Base-by-base conservation (phyloP, 495 filamentous ascomycete species). In the Viridothelium virens region DNA sequence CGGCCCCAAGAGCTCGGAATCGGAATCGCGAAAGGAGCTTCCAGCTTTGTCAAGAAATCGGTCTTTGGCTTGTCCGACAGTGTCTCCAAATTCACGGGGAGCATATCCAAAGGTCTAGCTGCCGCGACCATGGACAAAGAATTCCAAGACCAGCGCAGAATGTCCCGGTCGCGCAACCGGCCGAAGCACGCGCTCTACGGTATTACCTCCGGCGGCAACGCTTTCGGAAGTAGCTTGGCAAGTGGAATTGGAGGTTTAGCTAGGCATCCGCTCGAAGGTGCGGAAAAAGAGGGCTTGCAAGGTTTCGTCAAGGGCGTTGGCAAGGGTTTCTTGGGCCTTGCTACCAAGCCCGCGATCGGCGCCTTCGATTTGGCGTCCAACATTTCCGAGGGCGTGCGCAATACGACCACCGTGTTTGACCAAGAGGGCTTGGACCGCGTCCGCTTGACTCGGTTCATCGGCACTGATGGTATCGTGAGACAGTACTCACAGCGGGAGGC, bases 221-320 rank as follows among this genome's bases (percentile, higher is more conserved):
- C 92, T 16, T 93, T 98, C 69, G 90, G 92, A 63, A 92, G 82
- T 59, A 95, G 90, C 64, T 76, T 97, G n/a, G 93, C 92, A 0
- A 92, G 89, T 68, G 94, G 94, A 61, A 89, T 98, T 46, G 93
- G 91, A 53, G 94, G 94, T 16, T 83, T 98, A 16, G 95, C 92
- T 3, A 85, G 90, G 37, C 95, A 97, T 74, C 94, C 94, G 1
- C 82, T 98, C 39, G 89, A 97, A 78, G 94, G 94, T 59, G 94
- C 93, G 14, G 95, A 98, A 77, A 93, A 96, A 73, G 94, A 96
- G 76, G 94, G 94, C 61, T 83, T 91, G 2, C 83, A 89, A 34
- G 94, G 94, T 4, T 97, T 98, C 79, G 89, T 98, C 76, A 97
- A 97, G 77, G 94, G 94, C 59, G 90, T 97, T 61, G 94, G 94